Conservation (phyloP, 768 basidiomycete genomes). For the Leccinellum albellum region DNA sequence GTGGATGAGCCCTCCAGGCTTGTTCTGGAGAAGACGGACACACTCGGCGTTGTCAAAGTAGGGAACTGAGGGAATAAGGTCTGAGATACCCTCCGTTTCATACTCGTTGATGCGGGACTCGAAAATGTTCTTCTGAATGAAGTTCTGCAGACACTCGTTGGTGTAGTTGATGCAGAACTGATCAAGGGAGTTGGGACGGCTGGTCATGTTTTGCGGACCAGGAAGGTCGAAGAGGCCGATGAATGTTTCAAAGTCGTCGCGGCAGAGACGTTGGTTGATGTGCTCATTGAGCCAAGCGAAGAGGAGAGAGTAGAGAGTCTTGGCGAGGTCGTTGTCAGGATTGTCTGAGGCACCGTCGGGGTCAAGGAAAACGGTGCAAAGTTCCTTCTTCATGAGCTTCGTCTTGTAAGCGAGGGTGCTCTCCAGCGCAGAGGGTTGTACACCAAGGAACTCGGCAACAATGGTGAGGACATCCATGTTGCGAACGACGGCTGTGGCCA, state of each 20-base stretch:
- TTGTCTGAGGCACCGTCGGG: background rate
- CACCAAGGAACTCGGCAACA: background rate
- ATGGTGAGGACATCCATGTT: background rate
- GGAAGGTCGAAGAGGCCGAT: background rate
- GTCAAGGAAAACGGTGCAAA: background rate
- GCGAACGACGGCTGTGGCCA: background rate
- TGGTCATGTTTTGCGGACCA: background rate
- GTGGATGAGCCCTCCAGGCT: constrained; percentile 81
- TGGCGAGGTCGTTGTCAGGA: background rate
- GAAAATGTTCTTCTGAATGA: background rate
- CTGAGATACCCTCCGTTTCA: background rate
- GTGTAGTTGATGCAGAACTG: too few relatives aligned
- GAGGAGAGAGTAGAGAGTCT: background rate
- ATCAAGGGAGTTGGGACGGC: too few relatives aligned
- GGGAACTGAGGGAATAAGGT: background rate
- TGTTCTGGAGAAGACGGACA: constrained; percentile 76
- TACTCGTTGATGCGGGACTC: background rate
- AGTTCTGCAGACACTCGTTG: too few relatives aligned
- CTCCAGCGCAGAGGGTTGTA: background rate
- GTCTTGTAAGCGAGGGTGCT: background rate
- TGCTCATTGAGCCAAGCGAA: background rate
- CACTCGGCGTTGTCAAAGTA: constrained; percentile 92
- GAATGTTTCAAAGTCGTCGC: background rate
- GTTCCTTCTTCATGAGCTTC: background rate
- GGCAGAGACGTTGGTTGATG: background rate